Evolutionary conservation across 345 rosid species (phyloP), one percentile per base, ranked within the genome.

Genomic region (Lepidium sativum): DNA sequence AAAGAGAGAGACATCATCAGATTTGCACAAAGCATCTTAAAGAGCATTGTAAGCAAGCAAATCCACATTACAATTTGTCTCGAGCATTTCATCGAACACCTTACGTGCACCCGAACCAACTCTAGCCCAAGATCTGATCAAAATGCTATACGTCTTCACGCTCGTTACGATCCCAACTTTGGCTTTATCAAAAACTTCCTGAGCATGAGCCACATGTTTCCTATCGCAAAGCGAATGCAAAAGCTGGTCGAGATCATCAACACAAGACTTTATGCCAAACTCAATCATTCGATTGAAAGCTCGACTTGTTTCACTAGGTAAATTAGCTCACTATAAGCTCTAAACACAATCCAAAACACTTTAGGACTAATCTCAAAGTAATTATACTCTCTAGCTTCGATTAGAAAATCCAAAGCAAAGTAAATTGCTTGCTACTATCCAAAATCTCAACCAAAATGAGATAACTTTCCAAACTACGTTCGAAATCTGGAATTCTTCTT

Each of bases 61-160:
- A 74, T 92, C 94, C 27, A 87, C 68, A 17, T 16, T 17, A 65
- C 62, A 74, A 0, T 74, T 68, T 65, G 63, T 65, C 3, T 77
- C 68, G 3, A 69, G 63, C 97, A 85, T 85, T 89, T 89, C 92
- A 38, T 85, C 95, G 8, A 92, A 92, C 89, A 89, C 54, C 54
- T 75, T 78, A 3, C 83, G 87, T 7, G 92, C 98, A 14, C 53
- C 63, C 0, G 18, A 48, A 0, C 54, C 63, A 6, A 80, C 16
- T 18, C 78, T 87, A 0, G 91, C 91, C 74, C 85, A 86, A 0
- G 92, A 95, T 4, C 84, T 42, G 0, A 87, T 70, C 77, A 89
- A 63, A 70, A 89, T 83, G 71, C 91, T 87, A 32, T 83, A 89
- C 43, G 79, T 79, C 75, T 89, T 89, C 20, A 60, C 83, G 5